Evolutionary conservation across 2,329 filamentous ascomycete species (phyloP), one percentile per base, ranked within the genome.

Genomic region (Rhynchosporium graminicola): DNA sequence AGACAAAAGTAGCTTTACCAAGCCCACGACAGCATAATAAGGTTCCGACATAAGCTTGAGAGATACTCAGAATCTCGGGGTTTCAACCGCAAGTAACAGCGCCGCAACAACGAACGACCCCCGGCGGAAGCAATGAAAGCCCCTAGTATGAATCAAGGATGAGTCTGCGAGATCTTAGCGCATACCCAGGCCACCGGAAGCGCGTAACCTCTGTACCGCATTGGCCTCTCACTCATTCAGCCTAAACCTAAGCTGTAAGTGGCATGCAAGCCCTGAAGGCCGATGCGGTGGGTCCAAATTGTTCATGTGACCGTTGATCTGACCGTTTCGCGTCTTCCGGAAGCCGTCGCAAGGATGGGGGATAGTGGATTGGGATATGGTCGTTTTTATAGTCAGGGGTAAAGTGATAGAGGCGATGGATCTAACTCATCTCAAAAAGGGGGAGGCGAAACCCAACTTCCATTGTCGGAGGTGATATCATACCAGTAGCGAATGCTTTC

Each of bases 101-200:
- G 33, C 33, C 33, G 33, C 33, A 36, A 36, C 6, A 36, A 36
- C 29, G 5, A 7, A 3, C 31, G 15, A 31, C 7, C 20, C 48
- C 31, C 28, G 40, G 4, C 40, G 20, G 20, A n/a, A 43, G 4
- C 40, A 15, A 12, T 43, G 12, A 40, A 40, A 40, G n/a, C 12
- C 29, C 46, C 47, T 20, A 50, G 29, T 15, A 15, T 12, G 20
- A 29, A n/a, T 38, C 50, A 26, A 28, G 50, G 50, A 54, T 40
- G 6, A 9, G n/a, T 33, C 51, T 20, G 51, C 20, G 1, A 42
- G 20, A 40, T 42, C 33, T 54, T 54, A 40, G 50, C 50, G 33
- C 50, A 20, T 20, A 40, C 50, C 50, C 50, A 54, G 50, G 15
- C 20, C 50, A 40, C 50, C 33, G 50, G 50, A 54, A 54, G 50